These are phyloP conservation scores for Quercus cerris DNA, from an alignment of 306 rosid species.

Conservation along the genomic window DNA sequence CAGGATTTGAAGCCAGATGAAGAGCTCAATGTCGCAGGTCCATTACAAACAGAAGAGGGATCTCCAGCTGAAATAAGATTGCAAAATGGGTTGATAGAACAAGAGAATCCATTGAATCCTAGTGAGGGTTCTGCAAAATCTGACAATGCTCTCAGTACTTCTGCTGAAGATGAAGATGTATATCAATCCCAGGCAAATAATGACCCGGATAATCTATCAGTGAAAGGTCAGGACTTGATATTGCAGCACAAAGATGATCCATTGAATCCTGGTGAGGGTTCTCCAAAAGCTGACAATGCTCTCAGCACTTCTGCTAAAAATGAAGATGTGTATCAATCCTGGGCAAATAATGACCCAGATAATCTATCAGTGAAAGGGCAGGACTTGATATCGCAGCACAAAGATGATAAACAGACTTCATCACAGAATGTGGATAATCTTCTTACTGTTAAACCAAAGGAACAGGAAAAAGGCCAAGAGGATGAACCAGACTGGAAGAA, in stretches of 20 bases:
- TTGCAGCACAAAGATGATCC: slow-evolving; percentile 25
- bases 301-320: slow-evolving; percentile 16
- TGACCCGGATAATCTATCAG: slow-evolving; percentile 13
- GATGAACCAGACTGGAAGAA: slow-evolving; percentile 82
- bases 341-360: slow-evolving; percentile 10
- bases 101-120: slow-evolving; percentile 19
- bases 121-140: slow-evolving; percentile 21
- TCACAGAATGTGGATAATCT: slow-evolving; percentile 18
- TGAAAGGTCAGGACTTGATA: slow-evolving; percentile 18
- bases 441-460: slow-evolving; percentile 24
- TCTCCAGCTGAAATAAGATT: slow-evolving; percentile 5
- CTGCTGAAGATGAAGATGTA: slow-evolving; percentile 24
- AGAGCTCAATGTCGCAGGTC: slow-evolving; percentile 5
- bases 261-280: slow-evolving; percentile 14
- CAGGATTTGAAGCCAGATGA: slow-evolving; percentile 28
- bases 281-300: slow-evolving; percentile 18
- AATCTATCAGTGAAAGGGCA: slow-evolving; percentile 16
- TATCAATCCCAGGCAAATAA: slow-evolving; percentile 10
- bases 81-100: slow-evolving; percentile 19
- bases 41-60: slow-evolving; percentile 23
- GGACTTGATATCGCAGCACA: slow-evolving; percentile 21
- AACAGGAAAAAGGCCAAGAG: slow-evolving; percentile 23
- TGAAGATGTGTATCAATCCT: slow-evolving; percentile 21
- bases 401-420: slow-evolving; percentile 23
- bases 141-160: slow-evolving; percentile 12